Evolutionary conservation across 345 rosid genomes (phyloP).

Genomic region (Camelina hispida): DNA sequence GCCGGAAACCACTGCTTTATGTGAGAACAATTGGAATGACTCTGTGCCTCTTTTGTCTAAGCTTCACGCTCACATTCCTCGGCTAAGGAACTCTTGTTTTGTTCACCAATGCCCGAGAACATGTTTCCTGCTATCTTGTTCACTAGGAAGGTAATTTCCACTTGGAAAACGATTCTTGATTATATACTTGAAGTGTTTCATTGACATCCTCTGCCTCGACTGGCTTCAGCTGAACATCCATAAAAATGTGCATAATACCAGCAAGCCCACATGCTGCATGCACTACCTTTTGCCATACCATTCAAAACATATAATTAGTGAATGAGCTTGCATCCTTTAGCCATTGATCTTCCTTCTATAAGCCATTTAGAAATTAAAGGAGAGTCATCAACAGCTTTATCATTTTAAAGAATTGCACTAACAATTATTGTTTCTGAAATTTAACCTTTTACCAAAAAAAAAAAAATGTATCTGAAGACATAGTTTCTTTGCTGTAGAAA

Average conservation of each 20-base stretch:
- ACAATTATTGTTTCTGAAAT: constrained; percentile 38
- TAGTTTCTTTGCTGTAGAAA: too few species aligned
- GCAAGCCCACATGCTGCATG: constrained; percentile 81
- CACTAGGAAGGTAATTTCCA: constrained; percentile 67
- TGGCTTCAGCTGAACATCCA: constrained; percentile 63
- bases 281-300: constrained; percentile 76
- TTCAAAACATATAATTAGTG: constrained; percentile 60
- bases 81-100: constrained; percentile 50
- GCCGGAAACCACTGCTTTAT: constrained; percentile 81
- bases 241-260: constrained; percentile 69
- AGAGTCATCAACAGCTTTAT: neutral
- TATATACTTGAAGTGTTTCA: constrained; percentile 58
- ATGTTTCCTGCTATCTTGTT: constrained; percentile 51
- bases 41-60: constrained; percentile 61
- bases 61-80: constrained; percentile 58
- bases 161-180: constrained; percentile 57
- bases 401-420: constrained; percentile 34
- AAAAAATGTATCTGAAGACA: too few species aligned
- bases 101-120: constrained; percentile 66
- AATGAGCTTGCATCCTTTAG: constrained; percentile 47
- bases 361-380: constrained; percentile 1
- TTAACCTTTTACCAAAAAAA: too few species aligned
- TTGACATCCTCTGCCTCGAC: constrained; percentile 69
- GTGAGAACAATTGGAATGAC: constrained; percentile 89
- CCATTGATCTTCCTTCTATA: constrained; percentile 53